Evolutionary conservation across 345 rosid species (phyloP).

Genomic region (Hypericum androsaemum): DNA sequence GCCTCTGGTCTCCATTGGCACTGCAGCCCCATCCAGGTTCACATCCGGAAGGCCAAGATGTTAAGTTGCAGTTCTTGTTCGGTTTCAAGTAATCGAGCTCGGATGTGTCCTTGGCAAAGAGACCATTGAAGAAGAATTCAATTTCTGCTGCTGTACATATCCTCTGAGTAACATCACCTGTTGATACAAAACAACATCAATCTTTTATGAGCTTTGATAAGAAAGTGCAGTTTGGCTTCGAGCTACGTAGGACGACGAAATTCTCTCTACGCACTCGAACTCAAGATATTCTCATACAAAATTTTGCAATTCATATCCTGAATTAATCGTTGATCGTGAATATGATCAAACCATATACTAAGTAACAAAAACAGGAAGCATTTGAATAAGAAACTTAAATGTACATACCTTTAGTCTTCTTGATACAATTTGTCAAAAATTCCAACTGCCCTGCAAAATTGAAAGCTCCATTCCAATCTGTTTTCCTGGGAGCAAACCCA

Average conservation of each 20-base stretch:
- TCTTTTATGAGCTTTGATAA: slow-evolving; percentile 6
- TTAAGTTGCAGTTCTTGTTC: slow-evolving; percentile 69
- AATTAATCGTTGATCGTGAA: too few species aligned
- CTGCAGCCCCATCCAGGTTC: slow-evolving; percentile 93
- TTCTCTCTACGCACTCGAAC: too few species aligned
- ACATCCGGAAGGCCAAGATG: slow-evolving; percentile 69
- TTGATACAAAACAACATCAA: slow-evolving; percentile 7
- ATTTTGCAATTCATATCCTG: too few species aligned
- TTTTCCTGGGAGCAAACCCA: slow-evolving; percentile 34
- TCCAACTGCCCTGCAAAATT: slow-evolving; percentile 41
- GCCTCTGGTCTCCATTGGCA: slow-evolving; percentile 21
- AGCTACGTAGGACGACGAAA: too few species aligned
- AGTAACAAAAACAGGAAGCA: too few species aligned
- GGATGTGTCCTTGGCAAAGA: slow-evolving; percentile 25
- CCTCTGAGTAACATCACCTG: slow-evolving; percentile 60
- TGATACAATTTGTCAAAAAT: slow-evolving; percentile 57
- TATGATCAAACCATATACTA: too few species aligned
- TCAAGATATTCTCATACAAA: too few species aligned
- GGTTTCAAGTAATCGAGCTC: slow-evolving; percentile 36
- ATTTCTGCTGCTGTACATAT: slow-evolving; percentile 78
- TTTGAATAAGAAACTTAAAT: neutral
- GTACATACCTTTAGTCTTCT: slow-evolving; percentile 55
- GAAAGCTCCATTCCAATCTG: slow-evolving; percentile 74
- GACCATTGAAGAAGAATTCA: slow-evolving; percentile 50
- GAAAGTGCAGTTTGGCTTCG: too few species aligned